A percentile compares a stretch with the other conserved stretches of the same genome.
These are phyloP conservation scores for Beauveria sp. DNA, from an alignment of 2,329 filamentous ascomycete species.

Conservation along the genomic window DNA sequence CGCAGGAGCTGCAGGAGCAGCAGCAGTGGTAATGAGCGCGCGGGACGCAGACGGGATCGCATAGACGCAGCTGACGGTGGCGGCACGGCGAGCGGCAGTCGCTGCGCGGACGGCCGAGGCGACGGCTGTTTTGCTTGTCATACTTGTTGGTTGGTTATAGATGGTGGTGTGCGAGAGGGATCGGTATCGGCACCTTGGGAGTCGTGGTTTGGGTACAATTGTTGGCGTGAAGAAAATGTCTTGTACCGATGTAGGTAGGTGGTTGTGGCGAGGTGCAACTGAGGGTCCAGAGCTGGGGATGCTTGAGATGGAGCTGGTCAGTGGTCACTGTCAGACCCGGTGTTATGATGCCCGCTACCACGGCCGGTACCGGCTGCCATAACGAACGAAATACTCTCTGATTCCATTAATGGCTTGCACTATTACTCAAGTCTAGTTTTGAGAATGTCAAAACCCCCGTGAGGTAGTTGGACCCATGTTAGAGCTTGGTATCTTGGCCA, in stretches of 20 bases:
- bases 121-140: background rate
- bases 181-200: background rate
- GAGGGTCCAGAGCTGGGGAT: background rate
- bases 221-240: background rate
- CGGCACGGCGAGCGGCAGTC: background rate
- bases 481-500: background rate
- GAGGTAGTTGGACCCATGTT: too few species aligned
- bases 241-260: background rate
- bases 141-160: background rate
- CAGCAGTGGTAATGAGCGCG: background rate
- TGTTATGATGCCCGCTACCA: background rate
- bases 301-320: background rate
- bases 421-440: too few species aligned
- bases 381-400: too few species aligned
- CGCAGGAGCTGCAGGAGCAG: background rate
- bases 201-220: background rate
- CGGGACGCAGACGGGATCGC: background rate
- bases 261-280: background rate
- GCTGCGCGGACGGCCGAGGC: conserved; percentile 1
- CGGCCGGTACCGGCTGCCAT: background rate
- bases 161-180: background rate
- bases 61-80: background rate
- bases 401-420: too few species aligned
- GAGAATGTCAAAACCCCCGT: too few species aligned
- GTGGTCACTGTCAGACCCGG: background rate